phyloP scores from a whole-genome alignment of 768 basidiomycete species.

The Tylopilus vinaceipallidus region DNA sequence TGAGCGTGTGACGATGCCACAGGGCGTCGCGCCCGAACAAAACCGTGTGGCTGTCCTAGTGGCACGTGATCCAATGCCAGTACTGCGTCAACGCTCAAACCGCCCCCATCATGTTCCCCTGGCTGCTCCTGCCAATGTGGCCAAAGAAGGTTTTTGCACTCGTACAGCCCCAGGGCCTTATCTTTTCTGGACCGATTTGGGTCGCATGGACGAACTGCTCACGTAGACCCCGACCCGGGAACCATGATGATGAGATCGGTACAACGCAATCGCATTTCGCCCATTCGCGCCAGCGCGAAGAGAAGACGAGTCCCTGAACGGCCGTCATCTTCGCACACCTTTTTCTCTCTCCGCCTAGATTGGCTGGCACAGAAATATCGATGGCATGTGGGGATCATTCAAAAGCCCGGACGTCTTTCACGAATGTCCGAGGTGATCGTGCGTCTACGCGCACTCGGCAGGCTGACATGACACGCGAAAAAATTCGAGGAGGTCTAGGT shows the following conservation, averaged over 20 bases:
- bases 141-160: neutral
- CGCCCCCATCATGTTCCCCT: neutral
- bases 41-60: neutral
- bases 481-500: too few relatives aligned
- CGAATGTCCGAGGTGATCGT: conserved; percentile 32
- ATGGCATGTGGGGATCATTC: conserved; percentile 18
- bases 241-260: conserved; percentile 17
- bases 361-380: conserved; percentile 5
- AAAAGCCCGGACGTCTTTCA: conserved; percentile 10
- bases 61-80: too few relatives aligned
- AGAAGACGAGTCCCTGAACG: neutral
- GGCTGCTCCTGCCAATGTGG: neutral
- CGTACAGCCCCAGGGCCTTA: conserved; percentile 8
- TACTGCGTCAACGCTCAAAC: neutral
- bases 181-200: neutral
- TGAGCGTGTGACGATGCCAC: conserved; percentile 20
- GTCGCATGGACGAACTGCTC: neutral
- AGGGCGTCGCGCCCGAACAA: too few relatives aligned
- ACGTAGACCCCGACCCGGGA: too few relatives aligned
- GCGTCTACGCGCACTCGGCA: too few relatives aligned
- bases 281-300: conserved; percentile 2
- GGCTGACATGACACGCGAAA: too few relatives aligned
- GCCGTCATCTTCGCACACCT: neutral
- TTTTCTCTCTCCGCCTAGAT: conserved; percentile 8
- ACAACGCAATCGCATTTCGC: neutral